Conservation (phyloP, 2,329 filamentous ascomycete genomes). For the Ascochyta clinopodiicola region DNA sequence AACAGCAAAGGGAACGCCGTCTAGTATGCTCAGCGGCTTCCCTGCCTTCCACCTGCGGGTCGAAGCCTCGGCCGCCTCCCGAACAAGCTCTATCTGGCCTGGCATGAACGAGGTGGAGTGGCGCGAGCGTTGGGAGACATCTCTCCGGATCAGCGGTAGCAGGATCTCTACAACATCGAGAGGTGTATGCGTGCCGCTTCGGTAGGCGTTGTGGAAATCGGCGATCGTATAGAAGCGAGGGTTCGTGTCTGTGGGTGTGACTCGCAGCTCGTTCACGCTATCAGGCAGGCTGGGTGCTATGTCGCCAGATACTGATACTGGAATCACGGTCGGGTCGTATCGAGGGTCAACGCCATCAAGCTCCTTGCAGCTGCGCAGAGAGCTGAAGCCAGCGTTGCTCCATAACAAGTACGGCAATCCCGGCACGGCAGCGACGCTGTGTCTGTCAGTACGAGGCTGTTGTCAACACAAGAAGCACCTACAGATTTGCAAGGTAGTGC, state of each 20-base stretch:
- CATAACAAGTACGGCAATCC: slow-evolving; percentile 71
- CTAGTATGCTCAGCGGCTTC: slow-evolving; percentile 70
- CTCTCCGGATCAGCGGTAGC: slow-evolving; percentile 72
- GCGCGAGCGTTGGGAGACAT: slow-evolving; percentile 59
- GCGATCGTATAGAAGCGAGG: slow-evolving; percentile 62
- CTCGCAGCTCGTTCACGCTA: slow-evolving; percentile 28
- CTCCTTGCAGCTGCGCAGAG: slow-evolving; percentile 61
- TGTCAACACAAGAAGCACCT: slow-evolving; percentile 34
- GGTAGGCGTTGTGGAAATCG: slow-evolving; percentile 81
- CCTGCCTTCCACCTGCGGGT: slow-evolving; percentile 74
- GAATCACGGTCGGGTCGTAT: slow-evolving; percentile 65
- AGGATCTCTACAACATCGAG: slow-evolving; percentile 73
- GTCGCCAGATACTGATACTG: slow-evolving; percentile 38
- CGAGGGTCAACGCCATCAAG: slow-evolving; percentile 62
- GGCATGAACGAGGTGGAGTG: slow-evolving; percentile 79
- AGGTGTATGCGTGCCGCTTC: slow-evolving; percentile 72
- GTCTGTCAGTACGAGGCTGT: slow-evolving; percentile 17
- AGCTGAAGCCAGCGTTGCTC: slow-evolving; percentile 71
- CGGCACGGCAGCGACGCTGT: slow-evolving; percentile 65
- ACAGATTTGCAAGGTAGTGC: slow-evolving; percentile 68
- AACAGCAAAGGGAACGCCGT: slow-evolving; percentile 82
- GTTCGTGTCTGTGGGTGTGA: slow-evolving; percentile 19
- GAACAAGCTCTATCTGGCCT: slow-evolving; percentile 66
- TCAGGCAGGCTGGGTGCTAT: slow-evolving; percentile 29
- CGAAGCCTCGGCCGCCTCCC: slow-evolving; percentile 74